Percentiles rank a stretch among this genome's conserved stretches.
phyloP scores from a whole-genome alignment of 768 basidiomycete species.

The Cubamyces lactineus region DNA sequence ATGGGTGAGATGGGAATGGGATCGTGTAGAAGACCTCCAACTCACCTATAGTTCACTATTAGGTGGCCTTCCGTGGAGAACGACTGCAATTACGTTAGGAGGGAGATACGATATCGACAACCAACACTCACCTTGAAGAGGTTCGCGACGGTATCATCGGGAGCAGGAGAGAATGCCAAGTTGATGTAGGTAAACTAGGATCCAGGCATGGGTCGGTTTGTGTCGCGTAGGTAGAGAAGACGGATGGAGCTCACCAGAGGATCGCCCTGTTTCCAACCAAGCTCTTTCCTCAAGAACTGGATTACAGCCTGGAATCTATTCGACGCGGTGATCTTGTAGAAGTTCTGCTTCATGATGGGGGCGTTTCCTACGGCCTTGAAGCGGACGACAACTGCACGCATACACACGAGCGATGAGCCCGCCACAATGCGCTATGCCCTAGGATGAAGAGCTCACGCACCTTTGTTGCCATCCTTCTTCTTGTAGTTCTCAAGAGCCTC shows the following conservation, averaged over 20 bases:
- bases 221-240: background rate
- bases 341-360: slow-evolving; percentile 98
- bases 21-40: background rate
- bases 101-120: background rate
- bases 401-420: background rate
- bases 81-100: slow-evolving; percentile 39
- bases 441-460: slow-evolving; percentile 39
- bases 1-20: background rate
- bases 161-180: slow-evolving; percentile 74
- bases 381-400: slow-evolving; percentile 81
- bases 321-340: slow-evolving; percentile 95
- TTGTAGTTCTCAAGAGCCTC: slow-evolving; percentile 85
- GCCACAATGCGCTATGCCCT: background rate
- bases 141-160: slow-evolving; percentile 74
- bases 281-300: slow-evolving; percentile 86
- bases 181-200: slow-evolving; percentile 78
- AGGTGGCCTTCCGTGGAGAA: slow-evolving; percentile 66
- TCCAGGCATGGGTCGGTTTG: background rate
- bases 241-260: slow-evolving; percentile 62
- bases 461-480: slow-evolving; percentile 82
- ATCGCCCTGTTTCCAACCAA: slow-evolving; percentile 85
- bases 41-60: slow-evolving; percentile 69
- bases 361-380: slow-evolving; percentile 99
- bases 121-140: slow-evolving; percentile 57
- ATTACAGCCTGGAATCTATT: slow-evolving; percentile 96